A percentile compares a stretch with the other conserved stretches of the same genome.
These are phyloP conservation scores for Tranzscheliella williamsii DNA, from an alignment of 1,284 basidiomycete genomes.

Conservation along the genomic window DNA sequence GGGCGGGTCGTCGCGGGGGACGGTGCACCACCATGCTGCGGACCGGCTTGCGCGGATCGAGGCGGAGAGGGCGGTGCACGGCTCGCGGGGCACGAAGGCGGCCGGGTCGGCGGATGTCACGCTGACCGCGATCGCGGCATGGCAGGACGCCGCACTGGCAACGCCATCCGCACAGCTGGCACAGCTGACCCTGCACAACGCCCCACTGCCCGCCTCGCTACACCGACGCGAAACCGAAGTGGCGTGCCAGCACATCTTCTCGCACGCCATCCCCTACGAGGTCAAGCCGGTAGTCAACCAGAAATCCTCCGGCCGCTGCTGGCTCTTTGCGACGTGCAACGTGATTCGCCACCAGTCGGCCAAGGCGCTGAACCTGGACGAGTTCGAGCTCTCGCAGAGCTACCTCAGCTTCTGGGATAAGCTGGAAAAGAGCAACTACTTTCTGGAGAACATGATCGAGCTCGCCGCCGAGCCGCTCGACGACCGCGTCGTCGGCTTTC, in stretches of 20 bases:
- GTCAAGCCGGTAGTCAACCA: conserved; percentile 78
- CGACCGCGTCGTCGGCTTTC: conserved; percentile 76
- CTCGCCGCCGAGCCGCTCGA: conserved; percentile 79
- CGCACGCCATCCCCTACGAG: conserved; percentile 76
- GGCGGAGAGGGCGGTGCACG: conserved; percentile 26
- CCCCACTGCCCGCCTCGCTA: conserved; percentile 72
- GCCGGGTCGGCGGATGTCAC: conserved; percentile 14
- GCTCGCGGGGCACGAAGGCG: background rate
- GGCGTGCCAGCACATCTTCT: conserved; percentile 80
- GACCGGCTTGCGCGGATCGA: conserved; percentile 44
- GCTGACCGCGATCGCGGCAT: conserved; percentile 22
- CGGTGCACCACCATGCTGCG: conserved; percentile 31
- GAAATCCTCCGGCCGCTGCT: conserved; percentile 65
- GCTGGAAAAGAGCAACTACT: conserved; percentile 92
- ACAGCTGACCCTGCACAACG: conserved; percentile 77
- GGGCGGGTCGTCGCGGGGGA: too few species aligned
- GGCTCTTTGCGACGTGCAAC: conserved; percentile 65
- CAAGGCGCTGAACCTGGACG: conserved; percentile 79
- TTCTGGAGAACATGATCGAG: conserved; percentile 83
- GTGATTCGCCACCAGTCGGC: conserved; percentile 80
- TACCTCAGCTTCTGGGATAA: conserved; percentile 64
- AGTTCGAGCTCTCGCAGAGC: conserved; percentile 86
- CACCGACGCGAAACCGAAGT: conserved; percentile 70
- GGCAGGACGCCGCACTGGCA: conserved; percentile 32
- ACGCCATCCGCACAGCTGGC: conserved; percentile 73